Conservation (phyloP, 257 asterid genomes). For the Anisodus tanguticus region DNA sequence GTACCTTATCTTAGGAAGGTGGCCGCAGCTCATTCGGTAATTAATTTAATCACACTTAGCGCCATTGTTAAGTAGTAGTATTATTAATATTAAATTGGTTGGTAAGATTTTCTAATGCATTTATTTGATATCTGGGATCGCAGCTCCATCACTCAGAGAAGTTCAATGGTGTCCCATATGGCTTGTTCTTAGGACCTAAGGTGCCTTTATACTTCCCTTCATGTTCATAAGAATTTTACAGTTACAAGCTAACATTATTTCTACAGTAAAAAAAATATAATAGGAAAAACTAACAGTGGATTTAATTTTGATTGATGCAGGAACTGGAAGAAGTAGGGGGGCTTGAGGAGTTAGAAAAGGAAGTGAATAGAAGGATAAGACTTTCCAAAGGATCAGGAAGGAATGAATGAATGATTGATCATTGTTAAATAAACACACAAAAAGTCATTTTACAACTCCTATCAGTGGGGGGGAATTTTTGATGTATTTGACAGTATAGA, state of each 20-base stretch:
- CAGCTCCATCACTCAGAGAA: slow-evolving; percentile 98
- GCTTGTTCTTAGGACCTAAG: slow-evolving; percentile 89
- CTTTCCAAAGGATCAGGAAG: slow-evolving; percentile 53
- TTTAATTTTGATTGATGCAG: slow-evolving; percentile 43
- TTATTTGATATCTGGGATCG: slow-evolving; percentile 45
- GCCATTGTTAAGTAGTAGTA: background rate
- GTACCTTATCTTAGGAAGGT: slow-evolving; percentile 88
- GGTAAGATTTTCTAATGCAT: background rate
- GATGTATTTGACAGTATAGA: slow-evolving; percentile 1
- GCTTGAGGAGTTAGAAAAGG: slow-evolving; percentile 72
- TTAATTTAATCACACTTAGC: slow-evolving; percentile 27
- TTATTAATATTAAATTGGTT: background rate
- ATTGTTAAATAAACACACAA: background rate
- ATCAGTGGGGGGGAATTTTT: background rate
- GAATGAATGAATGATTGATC: slow-evolving; percentile 34
- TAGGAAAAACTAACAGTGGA: background rate
- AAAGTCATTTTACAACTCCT: background rate
- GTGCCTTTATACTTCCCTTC: slow-evolving; percentile 32
- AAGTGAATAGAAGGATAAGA: slow-evolving; percentile 61
- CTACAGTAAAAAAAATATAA: background rate
- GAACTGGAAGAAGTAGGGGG: slow-evolving; percentile 94
- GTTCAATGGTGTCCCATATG: slow-evolving; percentile 92
- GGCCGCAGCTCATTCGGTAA: slow-evolving; percentile 96
- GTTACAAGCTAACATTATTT: background rate
- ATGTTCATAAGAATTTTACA: background rate